These are phyloP conservation scores for Psophocarpus tetragonolobus DNA, from an alignment of 306 rosid species.

Conservation along the genomic window DNA sequence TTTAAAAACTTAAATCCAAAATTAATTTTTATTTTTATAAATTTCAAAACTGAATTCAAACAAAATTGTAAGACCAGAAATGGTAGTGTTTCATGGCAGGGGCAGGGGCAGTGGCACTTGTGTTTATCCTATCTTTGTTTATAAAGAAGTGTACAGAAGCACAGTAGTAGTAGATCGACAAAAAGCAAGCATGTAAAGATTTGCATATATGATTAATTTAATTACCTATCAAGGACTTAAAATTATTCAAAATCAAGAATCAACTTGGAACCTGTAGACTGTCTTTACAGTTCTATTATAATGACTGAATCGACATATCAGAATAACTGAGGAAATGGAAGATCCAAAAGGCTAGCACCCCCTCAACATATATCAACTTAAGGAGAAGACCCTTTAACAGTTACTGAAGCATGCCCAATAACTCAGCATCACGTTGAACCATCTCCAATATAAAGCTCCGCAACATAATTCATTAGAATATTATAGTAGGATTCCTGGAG, in stretches of 20 bases:
- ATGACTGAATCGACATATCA: conserved; percentile 18
- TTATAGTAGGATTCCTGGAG: neutral
- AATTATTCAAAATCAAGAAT: conserved; percentile 19
- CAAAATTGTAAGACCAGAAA: too few species aligned
- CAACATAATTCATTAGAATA: neutral
- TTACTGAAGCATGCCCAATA: conserved; percentile 2
- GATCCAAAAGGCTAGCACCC: neutral
- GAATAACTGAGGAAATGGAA: neutral
- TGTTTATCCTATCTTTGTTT: neutral
- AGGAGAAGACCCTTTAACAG: neutral
- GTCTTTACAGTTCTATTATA: neutral
- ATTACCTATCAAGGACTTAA: neutral
- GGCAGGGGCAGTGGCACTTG: neutral
- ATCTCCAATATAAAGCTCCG: neutral
- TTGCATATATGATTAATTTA: conserved; percentile 10
- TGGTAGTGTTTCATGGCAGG: too few species aligned
- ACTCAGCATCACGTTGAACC: conserved; percentile 13
- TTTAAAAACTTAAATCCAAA: too few species aligned
- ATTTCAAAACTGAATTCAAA: too few species aligned
- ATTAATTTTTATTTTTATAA: too few species aligned
- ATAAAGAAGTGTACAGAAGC: neutral
- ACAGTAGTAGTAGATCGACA: neutral
- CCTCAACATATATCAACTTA: neutral
- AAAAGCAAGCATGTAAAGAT: neutral
- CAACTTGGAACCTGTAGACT: conserved; percentile 6